Conservation (phyloP, 331 rosid genomes). For the Pyracantha coccinea region DNA sequence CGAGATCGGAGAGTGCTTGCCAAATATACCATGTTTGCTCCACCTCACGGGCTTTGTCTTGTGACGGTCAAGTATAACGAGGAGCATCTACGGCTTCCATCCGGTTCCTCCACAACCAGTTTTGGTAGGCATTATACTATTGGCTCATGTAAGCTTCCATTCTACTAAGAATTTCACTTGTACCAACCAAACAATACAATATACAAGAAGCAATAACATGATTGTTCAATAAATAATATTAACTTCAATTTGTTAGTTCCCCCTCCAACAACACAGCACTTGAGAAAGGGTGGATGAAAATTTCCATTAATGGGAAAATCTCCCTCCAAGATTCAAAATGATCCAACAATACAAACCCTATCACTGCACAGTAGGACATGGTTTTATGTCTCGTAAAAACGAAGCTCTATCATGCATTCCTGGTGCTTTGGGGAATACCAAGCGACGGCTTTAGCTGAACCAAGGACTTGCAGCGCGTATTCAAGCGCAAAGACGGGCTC, state of each 20-base stretch:
- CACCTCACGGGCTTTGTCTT: constrained; percentile 92
- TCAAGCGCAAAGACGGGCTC: constrained; percentile 80
- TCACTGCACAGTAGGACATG: background rate
- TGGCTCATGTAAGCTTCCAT: constrained; percentile 78
- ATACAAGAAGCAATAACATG: background rate
- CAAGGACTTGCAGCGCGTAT: constrained; percentile 72
- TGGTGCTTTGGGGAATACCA: constrained; percentile 82
- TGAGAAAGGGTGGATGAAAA: background rate
- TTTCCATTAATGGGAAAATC: background rate
- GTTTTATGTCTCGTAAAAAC: constrained; percentile 61
- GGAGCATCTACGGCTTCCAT: constrained; percentile 64
- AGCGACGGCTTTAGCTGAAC: constrained; percentile 93
- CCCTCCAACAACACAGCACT: background rate
- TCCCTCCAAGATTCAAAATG: background rate
- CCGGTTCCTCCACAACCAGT: constrained; percentile 51
- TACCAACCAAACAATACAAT: background rate
- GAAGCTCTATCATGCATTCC: constrained; percentile 91
- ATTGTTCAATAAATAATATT: background rate
- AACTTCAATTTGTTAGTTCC: background rate
- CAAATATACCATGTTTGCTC: constrained; percentile 44
- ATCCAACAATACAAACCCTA: background rate
- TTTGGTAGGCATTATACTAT: constrained; percentile 63
- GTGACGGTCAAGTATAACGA: constrained; percentile 54
- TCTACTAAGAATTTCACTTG: constrained; percentile 25
- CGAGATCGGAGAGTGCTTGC: constrained; percentile 87